Conservation (phyloP, 1,284 basidiomycete species). For the Anthracocystis panici-leucophaei region DNA sequence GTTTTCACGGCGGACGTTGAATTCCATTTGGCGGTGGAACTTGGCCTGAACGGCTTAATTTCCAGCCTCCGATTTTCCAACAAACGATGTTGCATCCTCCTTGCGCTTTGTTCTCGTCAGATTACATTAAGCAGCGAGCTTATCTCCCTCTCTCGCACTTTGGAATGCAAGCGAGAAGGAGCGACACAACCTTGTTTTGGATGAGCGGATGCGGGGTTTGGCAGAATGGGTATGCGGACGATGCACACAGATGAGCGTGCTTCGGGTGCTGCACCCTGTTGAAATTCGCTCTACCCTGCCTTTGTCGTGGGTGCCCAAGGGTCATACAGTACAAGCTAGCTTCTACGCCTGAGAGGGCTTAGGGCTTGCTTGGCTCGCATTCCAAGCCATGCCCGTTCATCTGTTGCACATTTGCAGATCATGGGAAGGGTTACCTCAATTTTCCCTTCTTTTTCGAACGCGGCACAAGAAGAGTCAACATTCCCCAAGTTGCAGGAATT, state of each 20-base stretch:
- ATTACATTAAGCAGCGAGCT: background rate
- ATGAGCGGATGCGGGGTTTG: background rate
- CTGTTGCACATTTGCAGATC: background rate
- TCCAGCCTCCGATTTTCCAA: slow-evolving; percentile 7
- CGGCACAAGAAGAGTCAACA: background rate
- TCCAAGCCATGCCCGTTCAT: background rate
- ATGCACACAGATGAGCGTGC: slow-evolving; percentile 1
- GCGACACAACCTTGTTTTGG: background rate
- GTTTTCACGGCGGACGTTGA: slow-evolving; percentile 18
- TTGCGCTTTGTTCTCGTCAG: no score
- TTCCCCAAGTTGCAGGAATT: background rate
- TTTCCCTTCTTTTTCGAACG: background rate
- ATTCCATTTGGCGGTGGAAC: slow-evolving; percentile 10
- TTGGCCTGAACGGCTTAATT: slow-evolving; percentile 16
- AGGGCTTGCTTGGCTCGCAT: background rate
- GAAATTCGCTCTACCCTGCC: slow-evolving; percentile 12
- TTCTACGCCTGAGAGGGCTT: no score
- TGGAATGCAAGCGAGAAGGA: background rate
- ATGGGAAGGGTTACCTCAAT: slow-evolving; percentile 3
- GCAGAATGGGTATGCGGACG: background rate
- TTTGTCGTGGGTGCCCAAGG: background rate
- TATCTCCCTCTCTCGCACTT: background rate
- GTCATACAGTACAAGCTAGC: no score
- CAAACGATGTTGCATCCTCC: slow-evolving; percentile 5
- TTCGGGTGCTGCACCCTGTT: slow-evolving; percentile 15